Evolutionary conservation across 106 monocot species (phyloP), one percentile per base, ranked within the genome.

Genomic region (Phalaenopsis aphrodite): DNA sequence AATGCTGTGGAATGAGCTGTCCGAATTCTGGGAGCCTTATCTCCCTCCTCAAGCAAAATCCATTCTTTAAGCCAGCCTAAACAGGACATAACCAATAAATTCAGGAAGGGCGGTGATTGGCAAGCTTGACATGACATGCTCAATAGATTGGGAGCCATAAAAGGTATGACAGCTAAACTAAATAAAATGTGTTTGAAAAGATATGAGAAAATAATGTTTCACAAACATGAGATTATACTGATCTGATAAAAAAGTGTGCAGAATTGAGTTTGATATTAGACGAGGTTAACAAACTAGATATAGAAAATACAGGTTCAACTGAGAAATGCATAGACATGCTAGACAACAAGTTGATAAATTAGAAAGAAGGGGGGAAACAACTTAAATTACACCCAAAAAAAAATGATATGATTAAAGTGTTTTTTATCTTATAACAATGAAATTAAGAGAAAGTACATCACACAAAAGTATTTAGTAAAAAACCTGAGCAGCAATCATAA

Each of bases 1-100:
- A 75, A 76, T 72, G 80, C 80, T 42, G 79, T 61, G 52, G 92
- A 89, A 79, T 86, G 98, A 72, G 88, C 85, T 75, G 81, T 55
- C 5, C 98, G 89, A 83, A 99, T 87, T 86, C 87, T 89, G 57
- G 98, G 98, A 76, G 88, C 83, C 48, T 81, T 81, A 12, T 89
- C 80, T 37, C 47, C 75, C 41, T 93, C 61, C 56, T 79, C 83
- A 80, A 94, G 85, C 41, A 88, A 45, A 83, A 99, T 80, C 94
- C 98, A 99, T 79, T 99, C 94, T 82, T 87, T 90, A 75, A 83
- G 85, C 81, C 84, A 84, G 47, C 85, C 90, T 76, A 30, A 21
- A 76, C 9, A 48, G 49, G 43, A 30, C 43, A 74, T 17, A 74
- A 43, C 42, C 18, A 43, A 74, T 17, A 74, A 43, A 43, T 45